Conservation (phyloP, 164 flowering plant genomes). For the Magnolia officinalis region DNA sequence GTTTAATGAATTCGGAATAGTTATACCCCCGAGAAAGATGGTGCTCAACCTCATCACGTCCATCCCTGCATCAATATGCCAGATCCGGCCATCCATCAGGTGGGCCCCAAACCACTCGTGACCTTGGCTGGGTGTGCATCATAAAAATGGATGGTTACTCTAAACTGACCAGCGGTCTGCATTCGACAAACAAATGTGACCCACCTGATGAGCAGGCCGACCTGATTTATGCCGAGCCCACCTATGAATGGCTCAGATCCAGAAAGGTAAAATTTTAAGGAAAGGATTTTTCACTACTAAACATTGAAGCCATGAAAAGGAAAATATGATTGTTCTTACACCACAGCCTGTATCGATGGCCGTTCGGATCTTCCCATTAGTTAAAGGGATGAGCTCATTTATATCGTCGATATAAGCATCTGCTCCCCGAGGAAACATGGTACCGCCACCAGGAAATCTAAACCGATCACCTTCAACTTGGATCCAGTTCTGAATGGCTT, state of each 20-base stretch:
- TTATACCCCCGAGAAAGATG: no score
- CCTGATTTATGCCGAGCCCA: not conserved
- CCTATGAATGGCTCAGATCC: not conserved
- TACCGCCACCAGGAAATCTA: conserved; percentile 93
- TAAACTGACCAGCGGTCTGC: no score
- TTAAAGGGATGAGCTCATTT: conserved; percentile 65
- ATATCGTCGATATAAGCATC: conserved; percentile 95
- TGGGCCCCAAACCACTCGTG: no score
- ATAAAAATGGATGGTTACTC: no score
- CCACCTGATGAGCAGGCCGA: not conserved
- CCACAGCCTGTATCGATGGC: conserved; percentile 98
- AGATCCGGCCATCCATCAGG: no score
- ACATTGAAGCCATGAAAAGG: no score
- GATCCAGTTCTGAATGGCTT: conserved; percentile 96
- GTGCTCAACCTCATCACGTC: no score
- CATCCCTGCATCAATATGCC: no score
- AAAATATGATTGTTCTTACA: conserved; percentile 36
- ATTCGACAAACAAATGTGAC: not conserved
- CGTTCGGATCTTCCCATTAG: conserved; percentile 73
- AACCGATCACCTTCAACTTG: conserved; percentile 94
- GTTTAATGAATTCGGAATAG: no score
- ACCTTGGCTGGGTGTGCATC: no score
- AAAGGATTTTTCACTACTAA: no score
- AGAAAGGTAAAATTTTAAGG: not conserved
- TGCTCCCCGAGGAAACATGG: conserved; percentile 98